phyloP scores from a whole-genome alignment of 2,329 filamentous ascomycete genomes.

The Diaporthe aspalathi region DNA sequence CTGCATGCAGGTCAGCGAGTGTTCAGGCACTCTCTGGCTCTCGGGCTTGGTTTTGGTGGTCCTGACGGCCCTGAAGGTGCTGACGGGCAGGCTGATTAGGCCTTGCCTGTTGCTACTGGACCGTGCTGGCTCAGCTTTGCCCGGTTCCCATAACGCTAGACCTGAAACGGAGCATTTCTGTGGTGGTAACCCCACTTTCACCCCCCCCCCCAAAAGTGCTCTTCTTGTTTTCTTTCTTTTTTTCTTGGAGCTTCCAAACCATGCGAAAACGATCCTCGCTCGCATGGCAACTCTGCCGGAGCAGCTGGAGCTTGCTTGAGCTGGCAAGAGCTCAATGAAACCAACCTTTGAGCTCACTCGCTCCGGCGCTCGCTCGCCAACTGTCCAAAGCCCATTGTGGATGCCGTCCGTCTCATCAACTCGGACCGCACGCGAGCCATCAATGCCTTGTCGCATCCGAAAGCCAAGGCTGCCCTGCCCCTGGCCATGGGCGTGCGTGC shows the following conservation, averaged over 20 bases:
- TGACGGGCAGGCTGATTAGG: conserved; percentile 45
- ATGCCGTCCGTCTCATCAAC: no score
- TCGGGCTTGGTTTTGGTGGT: not conserved
- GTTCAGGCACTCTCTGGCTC: conserved; percentile 20
- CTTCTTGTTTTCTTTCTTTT: not conserved
- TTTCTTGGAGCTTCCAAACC: conserved; percentile 4
- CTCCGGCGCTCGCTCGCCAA: no score
- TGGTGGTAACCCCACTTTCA: not conserved
- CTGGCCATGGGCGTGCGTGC: not conserved
- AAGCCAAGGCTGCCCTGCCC: conserved; percentile 2
- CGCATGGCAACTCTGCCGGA: not conserved
- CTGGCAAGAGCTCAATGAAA: not conserved
- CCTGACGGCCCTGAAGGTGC: conserved; percentile 21
- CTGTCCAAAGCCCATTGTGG: not conserved
- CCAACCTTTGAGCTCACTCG: not conserved
- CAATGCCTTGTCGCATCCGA: not conserved
- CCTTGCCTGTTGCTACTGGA: conserved; percentile 45
- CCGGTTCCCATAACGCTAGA: conserved; percentile 40
- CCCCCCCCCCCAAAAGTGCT: not conserved
- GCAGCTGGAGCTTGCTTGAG: not conserved
- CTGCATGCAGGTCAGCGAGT: not conserved
- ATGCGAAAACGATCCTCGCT: not conserved
- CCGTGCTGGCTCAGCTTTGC: conserved; percentile 39
- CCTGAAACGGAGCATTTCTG: conserved; percentile 11
- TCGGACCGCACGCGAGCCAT: not conserved